Evolutionary conservation across 176 grass and related monocot genomes (phyloP).

Genomic region (Triticum timopheevii): DNA sequence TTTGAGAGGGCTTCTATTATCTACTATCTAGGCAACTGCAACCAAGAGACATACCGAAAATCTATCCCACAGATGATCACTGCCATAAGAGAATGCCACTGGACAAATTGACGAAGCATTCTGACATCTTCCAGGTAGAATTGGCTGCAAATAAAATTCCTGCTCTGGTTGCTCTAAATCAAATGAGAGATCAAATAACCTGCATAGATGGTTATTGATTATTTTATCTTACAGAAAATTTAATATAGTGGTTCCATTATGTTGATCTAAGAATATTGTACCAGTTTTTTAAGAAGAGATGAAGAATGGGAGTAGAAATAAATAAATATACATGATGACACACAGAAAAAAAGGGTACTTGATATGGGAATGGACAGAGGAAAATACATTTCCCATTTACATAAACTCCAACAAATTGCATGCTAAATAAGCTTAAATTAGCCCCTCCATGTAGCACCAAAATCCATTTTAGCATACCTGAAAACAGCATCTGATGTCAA

Average conservation of each 20-base stretch:
- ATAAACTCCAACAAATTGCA: constrained; percentile 19
- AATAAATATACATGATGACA: background rate
- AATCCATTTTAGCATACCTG: constrained; percentile 51
- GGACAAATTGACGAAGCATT: constrained; percentile 76
- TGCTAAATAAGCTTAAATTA: background rate
- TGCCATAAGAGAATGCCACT: constrained; percentile 84
- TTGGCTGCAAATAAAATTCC: constrained; percentile 86
- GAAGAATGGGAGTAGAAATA: background rate
- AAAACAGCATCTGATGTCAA: constrained; percentile 96
- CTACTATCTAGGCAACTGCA: constrained; percentile 1
- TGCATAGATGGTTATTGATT: constrained; percentile 44
- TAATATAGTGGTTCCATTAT: background rate
- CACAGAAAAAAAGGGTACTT: background rate
- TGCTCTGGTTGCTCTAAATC: constrained; percentile 80
- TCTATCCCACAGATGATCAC: constrained; percentile 91
- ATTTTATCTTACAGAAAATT: constrained; percentile 29
- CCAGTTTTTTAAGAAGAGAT: background rate
- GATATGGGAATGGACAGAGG: background rate
- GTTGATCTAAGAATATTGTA: background rate
- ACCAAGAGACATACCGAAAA: constrained; percentile 66
- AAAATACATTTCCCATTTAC: constrained; percentile 5
- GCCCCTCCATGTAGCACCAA: background rate
- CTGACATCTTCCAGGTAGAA: constrained; percentile 68
- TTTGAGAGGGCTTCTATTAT: background rate
- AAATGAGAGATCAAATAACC: constrained; percentile 87